phyloP scores from a whole-genome alignment of 169 alveolate species.

The Plasmodium relictum region DNA sequence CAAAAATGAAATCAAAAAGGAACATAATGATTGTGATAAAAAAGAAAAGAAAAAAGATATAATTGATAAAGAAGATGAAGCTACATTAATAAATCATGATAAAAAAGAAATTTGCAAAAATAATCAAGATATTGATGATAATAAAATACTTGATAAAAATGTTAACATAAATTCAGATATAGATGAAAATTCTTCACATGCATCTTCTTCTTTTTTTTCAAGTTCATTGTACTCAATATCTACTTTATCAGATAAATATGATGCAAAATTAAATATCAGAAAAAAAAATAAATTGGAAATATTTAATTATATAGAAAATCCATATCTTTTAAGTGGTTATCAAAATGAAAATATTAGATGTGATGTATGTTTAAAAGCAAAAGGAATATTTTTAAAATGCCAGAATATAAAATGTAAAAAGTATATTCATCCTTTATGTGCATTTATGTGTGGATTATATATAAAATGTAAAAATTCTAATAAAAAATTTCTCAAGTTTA shows the following conservation, averaged over 20 bases:
- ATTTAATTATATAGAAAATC: neutral
- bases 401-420: slow-evolving; percentile 24
- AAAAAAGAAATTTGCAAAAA: neutral
- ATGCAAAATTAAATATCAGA: neutral
- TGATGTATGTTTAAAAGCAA: slow-evolving; percentile 52
- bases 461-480: slow-evolving; percentile 65
- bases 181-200: neutral
- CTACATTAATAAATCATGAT: no score
- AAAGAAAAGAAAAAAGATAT: neutral
- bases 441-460: slow-evolving; percentile 72
- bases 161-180: no score
- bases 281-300: neutral
- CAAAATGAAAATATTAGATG: slow-evolving; percentile 13
- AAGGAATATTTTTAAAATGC: slow-evolving; percentile 65
- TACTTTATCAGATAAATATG: neutral
- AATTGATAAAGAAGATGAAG: no score
- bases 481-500: slow-evolving; percentile 59
- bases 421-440: slow-evolving; percentile 66
- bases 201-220: slow-evolving; percentile 11
- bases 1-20: neutral
- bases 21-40: neutral
- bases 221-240: neutral
- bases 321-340: slow-evolving; percentile 50
- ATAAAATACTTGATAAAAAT: neutral
- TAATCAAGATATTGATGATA: neutral